Evolutionary conservation across 116 monocot species (phyloP), one percentile per base, ranked within the genome.

Genomic region (Dioscorea cayenensis): DNA sequence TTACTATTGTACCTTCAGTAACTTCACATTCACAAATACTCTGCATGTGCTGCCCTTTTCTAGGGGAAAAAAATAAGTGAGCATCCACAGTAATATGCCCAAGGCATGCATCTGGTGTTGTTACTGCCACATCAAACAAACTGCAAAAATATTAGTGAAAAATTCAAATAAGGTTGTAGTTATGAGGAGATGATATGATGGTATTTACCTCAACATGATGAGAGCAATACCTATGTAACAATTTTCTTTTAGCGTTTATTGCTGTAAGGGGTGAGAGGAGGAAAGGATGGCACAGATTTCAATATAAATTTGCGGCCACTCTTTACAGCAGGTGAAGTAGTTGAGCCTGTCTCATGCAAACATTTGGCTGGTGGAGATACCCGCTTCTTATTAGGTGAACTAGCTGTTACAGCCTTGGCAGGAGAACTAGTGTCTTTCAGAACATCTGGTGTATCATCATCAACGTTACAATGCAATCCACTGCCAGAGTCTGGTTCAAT

Each of bases 371-470:
- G 88, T 36, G 82, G 79, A 71, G 84, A 88, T 7, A 90, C 84
- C 36, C 90, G 69, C 66, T 90, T 90, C 75, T 86, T 75, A 69
- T 90, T 90, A 14, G 86, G 90, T 4, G 90, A 86, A 29, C 71
- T 77, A 43, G 73, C 43, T 64, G 52, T 81, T 3, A 86, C 75
- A 14, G 75, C 21, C 58, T 72, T 79, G 16, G 68, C 70, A 22
- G 79, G 73, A 28, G 64, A 61, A 7, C 49, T 19, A 9, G 62
- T 21, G 14, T 78, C 78, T 21, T 75, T 73, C 58, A 90, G 36
- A 71, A 86, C 60, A 28, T 86, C 84, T 0, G 90, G 86, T 20
- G 81, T 81, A 59, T 84, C 81, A 72, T 82, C 79, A 14, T 74
- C 81, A 28, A 16, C 27, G 28, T 35, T 70, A 62, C 60, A 70